These are phyloP conservation scores for Globisporangium irregulare DNA, from an alignment of 352 stramenopile species.

Conservation along the genomic window DNA sequence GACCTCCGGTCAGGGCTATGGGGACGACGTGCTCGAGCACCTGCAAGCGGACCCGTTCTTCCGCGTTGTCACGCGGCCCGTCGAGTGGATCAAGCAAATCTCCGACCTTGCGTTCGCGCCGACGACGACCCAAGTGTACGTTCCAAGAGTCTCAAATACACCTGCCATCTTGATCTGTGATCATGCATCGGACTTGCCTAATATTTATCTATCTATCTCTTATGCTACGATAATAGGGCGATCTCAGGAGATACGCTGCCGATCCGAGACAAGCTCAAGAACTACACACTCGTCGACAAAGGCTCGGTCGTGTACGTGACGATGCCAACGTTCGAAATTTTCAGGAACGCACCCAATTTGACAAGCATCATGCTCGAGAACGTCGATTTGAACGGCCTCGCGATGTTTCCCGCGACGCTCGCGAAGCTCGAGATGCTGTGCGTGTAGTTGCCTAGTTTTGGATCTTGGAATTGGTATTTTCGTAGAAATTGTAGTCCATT, in stretches of 20 bases:
- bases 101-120: slow-evolving; percentile 29
- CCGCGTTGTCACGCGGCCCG: slow-evolving; percentile 24
- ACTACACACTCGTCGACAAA: slow-evolving; percentile 25
- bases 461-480: not conserved
- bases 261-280: slow-evolving; percentile 31
- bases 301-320: slow-evolving; percentile 23
- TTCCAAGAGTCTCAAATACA: not conserved
- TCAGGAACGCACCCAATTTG: slow-evolving; percentile 26
- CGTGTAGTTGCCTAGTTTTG: not conserved
- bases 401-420: slow-evolving; percentile 23
- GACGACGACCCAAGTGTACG: slow-evolving; percentile 29
- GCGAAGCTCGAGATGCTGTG: slow-evolving; percentile 31
- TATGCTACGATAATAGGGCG: slow-evolving; percentile 9
- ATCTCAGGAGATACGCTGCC: slow-evolving; percentile 39
- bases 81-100: slow-evolving; percentile 21
- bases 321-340: slow-evolving; percentile 16
- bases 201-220: not conserved
- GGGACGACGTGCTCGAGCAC: slow-evolving; percentile 23
- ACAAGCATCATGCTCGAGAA: slow-evolving; percentile 39
- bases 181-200: not conserved
- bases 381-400: slow-evolving; percentile 29
- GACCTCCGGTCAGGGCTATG: slow-evolving; percentile 24
- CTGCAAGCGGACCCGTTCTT: slow-evolving; percentile 20
- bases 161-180: not conserved
- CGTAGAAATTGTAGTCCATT: not conserved